phyloP scores from a whole-genome alignment of 331 rosid species.

The Rhamnella rubrinervis region DNA sequence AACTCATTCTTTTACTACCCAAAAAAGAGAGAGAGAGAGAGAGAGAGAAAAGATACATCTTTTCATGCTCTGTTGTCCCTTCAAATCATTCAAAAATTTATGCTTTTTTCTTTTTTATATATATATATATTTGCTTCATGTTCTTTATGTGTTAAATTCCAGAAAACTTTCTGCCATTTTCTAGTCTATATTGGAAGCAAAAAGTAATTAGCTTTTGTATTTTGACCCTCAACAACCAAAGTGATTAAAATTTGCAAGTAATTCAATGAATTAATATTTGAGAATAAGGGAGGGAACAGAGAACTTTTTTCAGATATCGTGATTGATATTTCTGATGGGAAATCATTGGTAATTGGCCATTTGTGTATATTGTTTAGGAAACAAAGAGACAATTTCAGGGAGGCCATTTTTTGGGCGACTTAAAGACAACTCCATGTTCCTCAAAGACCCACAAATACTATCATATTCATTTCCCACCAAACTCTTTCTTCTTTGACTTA shows the following conservation, averaged over 20 bases:
- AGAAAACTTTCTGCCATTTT: slow-evolving; percentile 9
- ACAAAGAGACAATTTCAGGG: slow-evolving; percentile 25
- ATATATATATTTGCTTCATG: neutral
- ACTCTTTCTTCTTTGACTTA: slow-evolving; percentile 16
- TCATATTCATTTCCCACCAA: slow-evolving; percentile 24
- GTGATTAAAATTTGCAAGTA: neutral
- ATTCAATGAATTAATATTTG: neutral
- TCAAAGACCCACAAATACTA: slow-evolving; percentile 22
- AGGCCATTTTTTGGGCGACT: neutral
- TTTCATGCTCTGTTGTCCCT: slow-evolving; percentile 18
- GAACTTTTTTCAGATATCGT: slow-evolving; percentile 17
- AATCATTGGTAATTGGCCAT: slow-evolving; percentile 19
- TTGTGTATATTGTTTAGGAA: slow-evolving; percentile 12
- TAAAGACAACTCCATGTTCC: slow-evolving; percentile 38
- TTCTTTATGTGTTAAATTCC: neutral
- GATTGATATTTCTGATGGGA: slow-evolving; percentile 12
- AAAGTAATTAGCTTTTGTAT: slow-evolving; percentile 15
- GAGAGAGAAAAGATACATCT: slow-evolving; percentile 10
- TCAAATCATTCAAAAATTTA: slow-evolving; percentile 22
- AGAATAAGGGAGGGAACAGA: slow-evolving; percentile 17
- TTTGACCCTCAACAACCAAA: slow-evolving; percentile 30
- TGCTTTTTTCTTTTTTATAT: neutral
- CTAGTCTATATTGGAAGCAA: no score
- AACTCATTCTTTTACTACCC: slow-evolving; percentile 9
- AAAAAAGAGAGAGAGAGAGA: slow-evolving; percentile 5